phyloP scores from a whole-genome alignment of 2,329 filamentous ascomycete genomes.

The Emergomyces pasteurianus region DNA sequence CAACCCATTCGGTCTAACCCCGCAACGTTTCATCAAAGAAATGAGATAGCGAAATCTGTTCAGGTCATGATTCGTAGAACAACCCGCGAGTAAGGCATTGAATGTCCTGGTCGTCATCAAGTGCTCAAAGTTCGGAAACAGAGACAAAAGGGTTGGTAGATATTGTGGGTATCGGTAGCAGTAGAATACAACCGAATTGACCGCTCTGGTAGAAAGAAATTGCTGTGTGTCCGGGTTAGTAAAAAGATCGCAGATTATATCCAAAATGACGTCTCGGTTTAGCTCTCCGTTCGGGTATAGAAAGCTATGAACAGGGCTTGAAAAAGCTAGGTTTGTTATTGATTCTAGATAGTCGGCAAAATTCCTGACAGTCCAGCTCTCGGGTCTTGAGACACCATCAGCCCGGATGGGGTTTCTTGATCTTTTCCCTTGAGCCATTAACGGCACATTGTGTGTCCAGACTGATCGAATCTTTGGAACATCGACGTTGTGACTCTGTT shows the following conservation, averaged over 20 bases:
- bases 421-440: neutral
- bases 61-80: slow-evolving; percentile 29
- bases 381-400: slow-evolving; percentile 9
- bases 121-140: slow-evolving; percentile 27
- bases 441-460: slow-evolving; percentile 13
- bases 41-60: slow-evolving; percentile 28
- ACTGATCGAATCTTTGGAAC: slow-evolving; percentile 22
- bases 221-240: slow-evolving; percentile 17
- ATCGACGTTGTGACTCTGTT: slow-evolving; percentile 5
- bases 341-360: slow-evolving; percentile 31
- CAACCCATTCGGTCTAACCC: slow-evolving; percentile 27
- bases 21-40: slow-evolving; percentile 25
- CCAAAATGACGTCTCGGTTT: slow-evolving; percentile 11
- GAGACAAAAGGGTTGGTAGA: slow-evolving; percentile 18
- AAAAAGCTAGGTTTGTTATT: slow-evolving; percentile 19
- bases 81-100: slow-evolving; percentile 32
- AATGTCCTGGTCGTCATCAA: slow-evolving; percentile 30
- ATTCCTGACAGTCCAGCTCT: slow-evolving; percentile 20
- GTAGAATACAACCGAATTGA: slow-evolving; percentile 29
- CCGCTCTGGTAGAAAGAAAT: slow-evolving; percentile 29
- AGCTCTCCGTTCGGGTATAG: slow-evolving; percentile 8
- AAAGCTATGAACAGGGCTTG: slow-evolving; percentile 12
- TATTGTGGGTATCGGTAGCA: slow-evolving; percentile 22
- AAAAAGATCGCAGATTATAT: slow-evolving; percentile 23
- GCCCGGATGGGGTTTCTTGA: neutral